Conservation (phyloP, 2,329 filamentous ascomycete species). For the Ophiostoma sp. region DNA sequence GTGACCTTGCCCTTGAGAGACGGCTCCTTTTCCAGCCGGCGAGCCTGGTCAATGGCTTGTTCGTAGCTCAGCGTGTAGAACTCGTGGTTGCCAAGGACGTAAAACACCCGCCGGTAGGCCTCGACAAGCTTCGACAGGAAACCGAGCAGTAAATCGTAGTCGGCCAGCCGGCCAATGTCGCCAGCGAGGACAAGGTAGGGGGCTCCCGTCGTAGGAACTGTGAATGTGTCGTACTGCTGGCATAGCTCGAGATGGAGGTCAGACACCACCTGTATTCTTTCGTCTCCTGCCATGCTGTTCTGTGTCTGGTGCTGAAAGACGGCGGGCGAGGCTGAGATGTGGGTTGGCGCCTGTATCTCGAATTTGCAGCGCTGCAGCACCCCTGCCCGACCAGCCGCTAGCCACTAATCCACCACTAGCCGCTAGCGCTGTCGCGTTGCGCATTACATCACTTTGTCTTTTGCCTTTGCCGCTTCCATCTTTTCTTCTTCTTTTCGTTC, state of each 20-base stretch:
- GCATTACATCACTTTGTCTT: constrained; percentile 10
- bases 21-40: constrained; percentile 18
- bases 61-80: constrained; percentile 36
- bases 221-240: constrained; percentile 19
- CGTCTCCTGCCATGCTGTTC: background rate
- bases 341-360: background rate
- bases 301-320: background rate
- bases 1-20: background rate
- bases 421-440: constrained; percentile 10
- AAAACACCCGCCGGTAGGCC: constrained; percentile 46
- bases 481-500: background rate
- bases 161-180: constrained; percentile 49
- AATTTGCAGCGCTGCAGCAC: background rate
- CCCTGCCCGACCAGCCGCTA: background rate
- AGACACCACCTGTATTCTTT: constrained; percentile 45
- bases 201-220: constrained; percentile 33
- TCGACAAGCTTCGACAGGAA: constrained; percentile 47
- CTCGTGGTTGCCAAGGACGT: constrained; percentile 55
- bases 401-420: background rate
- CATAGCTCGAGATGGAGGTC: constrained; percentile 51
- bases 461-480: background rate
- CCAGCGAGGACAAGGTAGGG: constrained; percentile 51
- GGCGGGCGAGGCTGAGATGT: constrained; percentile 3
- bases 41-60: constrained; percentile 6
- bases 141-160: constrained; percentile 33